These are phyloP conservation scores for Saccharomycopsis oosterbeekiorum DNA, from an alignment of 805 yeast species.

Conservation along the genomic window DNA sequence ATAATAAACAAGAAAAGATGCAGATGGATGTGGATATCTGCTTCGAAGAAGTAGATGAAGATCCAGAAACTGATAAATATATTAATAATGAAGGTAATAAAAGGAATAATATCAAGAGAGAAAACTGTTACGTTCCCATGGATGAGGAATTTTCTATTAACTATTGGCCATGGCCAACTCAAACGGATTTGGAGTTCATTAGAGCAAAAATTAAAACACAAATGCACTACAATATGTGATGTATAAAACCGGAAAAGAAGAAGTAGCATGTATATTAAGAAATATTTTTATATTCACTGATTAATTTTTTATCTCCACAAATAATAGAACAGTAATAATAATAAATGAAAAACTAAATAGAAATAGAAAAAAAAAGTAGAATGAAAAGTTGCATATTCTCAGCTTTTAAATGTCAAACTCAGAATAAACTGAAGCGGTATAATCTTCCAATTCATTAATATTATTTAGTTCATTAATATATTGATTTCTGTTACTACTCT, in stretches of 20 bases:
- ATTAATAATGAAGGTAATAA: neutral
- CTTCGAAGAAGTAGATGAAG: neutral
- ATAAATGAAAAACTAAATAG: neutral
- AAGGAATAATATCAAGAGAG: neutral
- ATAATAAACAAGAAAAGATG: neutral
- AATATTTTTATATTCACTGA: neutral
- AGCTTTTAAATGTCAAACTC: constrained; percentile 37
- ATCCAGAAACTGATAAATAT: neutral
- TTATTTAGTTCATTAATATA: constrained; percentile 38
- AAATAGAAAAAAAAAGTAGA: neutral
- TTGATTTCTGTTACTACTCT: constrained; percentile 34
- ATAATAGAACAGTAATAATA: neutral
- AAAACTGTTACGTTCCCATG: constrained; percentile 2
- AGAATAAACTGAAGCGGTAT: constrained; percentile 85
- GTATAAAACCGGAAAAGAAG: neutral
- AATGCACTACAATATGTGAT: neutral
- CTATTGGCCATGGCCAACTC: constrained; percentile 19
- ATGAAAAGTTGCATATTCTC: neutral
- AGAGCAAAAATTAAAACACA: neutral
- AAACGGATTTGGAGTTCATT: constrained; percentile 5
- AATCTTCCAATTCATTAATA: constrained; percentile 63
- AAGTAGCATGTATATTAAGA: neutral
- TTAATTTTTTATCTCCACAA: neutral
- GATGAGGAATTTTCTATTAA: constrained; percentile 8
- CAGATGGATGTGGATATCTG: neutral